Evolutionary conservation across 139 green algal species (phyloP).

Genomic region (Haematococcus lacustris): DNA sequence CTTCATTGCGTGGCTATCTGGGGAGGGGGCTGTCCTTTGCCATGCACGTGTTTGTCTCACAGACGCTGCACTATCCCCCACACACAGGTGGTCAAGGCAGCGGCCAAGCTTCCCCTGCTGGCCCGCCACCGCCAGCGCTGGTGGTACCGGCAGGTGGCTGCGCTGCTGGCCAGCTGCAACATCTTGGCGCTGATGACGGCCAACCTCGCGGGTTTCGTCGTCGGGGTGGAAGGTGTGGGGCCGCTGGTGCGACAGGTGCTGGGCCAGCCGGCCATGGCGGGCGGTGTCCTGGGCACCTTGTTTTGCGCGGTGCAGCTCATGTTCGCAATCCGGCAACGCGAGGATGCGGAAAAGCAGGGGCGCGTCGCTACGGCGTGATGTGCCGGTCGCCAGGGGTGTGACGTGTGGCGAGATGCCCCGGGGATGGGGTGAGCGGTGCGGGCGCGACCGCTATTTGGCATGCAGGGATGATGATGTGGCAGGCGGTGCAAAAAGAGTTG

Average conservation of each 20-base stretch:
- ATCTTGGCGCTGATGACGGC: conserved; percentile 69
- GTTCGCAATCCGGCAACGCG: conserved; percentile 42
- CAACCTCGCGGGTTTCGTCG: conserved; percentile 81
- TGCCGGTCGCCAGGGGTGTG: too few relatives aligned
- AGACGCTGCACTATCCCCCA: too few relatives aligned
- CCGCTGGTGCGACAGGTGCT: conserved; percentile 48
- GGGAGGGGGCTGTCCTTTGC: too few relatives aligned
- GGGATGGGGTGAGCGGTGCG: too few relatives aligned
- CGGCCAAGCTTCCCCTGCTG: not conserved
- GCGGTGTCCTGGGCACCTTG: conserved; percentile 38
- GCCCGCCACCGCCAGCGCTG: not conserved
- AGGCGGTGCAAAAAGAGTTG: too few relatives aligned
- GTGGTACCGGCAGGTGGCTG: conserved; percentile 36
- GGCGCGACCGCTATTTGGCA: too few relatives aligned
- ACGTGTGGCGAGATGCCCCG: too few relatives aligned
- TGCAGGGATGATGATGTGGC: too few relatives aligned
- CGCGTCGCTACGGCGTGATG: too few relatives aligned
- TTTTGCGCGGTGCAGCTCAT: conserved; percentile 72
- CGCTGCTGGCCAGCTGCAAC: conserved; percentile 43
- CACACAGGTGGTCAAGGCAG: conserved; percentile 11
- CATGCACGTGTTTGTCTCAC: too few relatives aligned
- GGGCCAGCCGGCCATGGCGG: conserved; percentile 27
- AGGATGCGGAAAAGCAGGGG: too few relatives aligned
- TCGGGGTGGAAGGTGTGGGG: conserved; percentile 40
- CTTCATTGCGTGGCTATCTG: too few relatives aligned